These are phyloP conservation scores for Chondrus crispus DNA, from an alignment of 23 red algal species.

Conservation along the genomic window DNA sequence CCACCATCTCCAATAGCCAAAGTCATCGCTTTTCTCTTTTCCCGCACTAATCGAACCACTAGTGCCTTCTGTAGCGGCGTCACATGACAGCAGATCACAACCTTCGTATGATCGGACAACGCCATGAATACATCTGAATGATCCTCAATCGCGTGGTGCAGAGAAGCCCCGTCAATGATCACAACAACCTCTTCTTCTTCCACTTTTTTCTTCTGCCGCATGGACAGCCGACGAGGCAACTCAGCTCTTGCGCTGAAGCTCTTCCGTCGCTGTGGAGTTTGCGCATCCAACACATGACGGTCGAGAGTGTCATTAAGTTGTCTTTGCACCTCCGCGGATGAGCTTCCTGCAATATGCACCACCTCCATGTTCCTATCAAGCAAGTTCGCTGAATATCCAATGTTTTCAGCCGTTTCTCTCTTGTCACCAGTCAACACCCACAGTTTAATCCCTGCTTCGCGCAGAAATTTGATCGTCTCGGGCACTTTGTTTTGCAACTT, in stretches of 20 bases:
- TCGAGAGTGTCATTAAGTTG: constrained; percentile 49
- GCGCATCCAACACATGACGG: constrained; percentile 10
- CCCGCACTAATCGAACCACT: constrained; percentile 78
- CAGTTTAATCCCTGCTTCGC: constrained; percentile 76
- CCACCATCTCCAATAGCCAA: constrained; percentile 92
- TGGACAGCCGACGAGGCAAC: constrained; percentile 24
- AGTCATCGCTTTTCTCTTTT: constrained; percentile 65
- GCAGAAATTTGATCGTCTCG: constrained; percentile 87
- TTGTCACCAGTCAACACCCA: constrained; percentile 97
- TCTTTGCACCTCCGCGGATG: constrained; percentile 22
- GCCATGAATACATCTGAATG: constrained; percentile 77
- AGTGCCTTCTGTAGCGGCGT: constrained; percentile 93
- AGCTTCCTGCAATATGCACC: constrained; percentile 52
- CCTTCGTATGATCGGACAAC: constrained; percentile 77
- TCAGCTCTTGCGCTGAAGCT: not conserved
- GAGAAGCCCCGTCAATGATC: constrained; percentile 83
- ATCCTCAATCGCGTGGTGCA: constrained; percentile 71
- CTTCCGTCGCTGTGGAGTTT: not conserved
- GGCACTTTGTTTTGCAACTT: constrained; percentile 72
- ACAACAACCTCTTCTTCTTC: constrained; percentile 63
- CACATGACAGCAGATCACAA: constrained; percentile 92
- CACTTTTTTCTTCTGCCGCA: not conserved
- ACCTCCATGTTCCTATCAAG: constrained; percentile 78
- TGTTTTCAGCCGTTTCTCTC: constrained; percentile 92
- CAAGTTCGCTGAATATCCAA: constrained; percentile 81